A percentile compares a stretch with the other conserved stretches of the same genome.
These are phyloP conservation scores for Penicillium aurantiogriseum DNA, from an alignment of 2,329 filamentous ascomycete genomes.

Conservation along the genomic window DNA sequence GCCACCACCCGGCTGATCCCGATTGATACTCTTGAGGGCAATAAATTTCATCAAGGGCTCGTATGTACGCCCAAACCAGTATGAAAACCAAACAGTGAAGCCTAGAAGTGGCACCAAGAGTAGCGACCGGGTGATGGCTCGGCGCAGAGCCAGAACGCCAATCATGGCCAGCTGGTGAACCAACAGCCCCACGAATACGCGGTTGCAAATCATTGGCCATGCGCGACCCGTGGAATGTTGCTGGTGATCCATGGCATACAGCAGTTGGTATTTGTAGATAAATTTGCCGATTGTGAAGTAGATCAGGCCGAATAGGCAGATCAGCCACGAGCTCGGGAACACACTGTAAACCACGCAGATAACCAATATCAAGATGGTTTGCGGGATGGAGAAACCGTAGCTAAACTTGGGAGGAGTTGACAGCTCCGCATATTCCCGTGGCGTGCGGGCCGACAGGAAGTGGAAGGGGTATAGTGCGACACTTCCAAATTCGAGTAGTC, in stretches of 20 bases:
- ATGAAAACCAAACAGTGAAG: slow-evolving; percentile 84
- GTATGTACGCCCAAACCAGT: slow-evolving; percentile 76
- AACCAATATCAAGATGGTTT: slow-evolving; percentile 88
- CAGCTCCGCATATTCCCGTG: slow-evolving; percentile 82
- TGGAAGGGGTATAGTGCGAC: slow-evolving; percentile 80
- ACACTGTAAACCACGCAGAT: slow-evolving; percentile 95
- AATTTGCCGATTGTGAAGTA: slow-evolving; percentile 52
- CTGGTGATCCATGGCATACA: slow-evolving; percentile 97
- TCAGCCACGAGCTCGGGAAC: slow-evolving; percentile 72
- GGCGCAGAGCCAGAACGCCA: slow-evolving; percentile 73
- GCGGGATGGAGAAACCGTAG: slow-evolving; percentile 94
- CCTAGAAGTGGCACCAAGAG: slow-evolving; percentile 74
- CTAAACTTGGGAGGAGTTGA: slow-evolving; percentile 82
- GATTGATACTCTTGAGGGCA: slow-evolving; percentile 78
- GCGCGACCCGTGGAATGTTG: slow-evolving; percentile 70
- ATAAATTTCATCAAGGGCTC: slow-evolving; percentile 91
- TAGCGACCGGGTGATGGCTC: slow-evolving; percentile 69
- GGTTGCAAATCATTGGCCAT: slow-evolving; percentile 96
- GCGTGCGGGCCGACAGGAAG: slow-evolving; percentile 76
- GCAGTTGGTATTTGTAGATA: slow-evolving; percentile 72
- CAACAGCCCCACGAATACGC: slow-evolving; percentile 78
- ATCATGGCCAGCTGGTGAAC: slow-evolving; percentile 91
- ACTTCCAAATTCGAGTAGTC: slow-evolving; percentile 84
- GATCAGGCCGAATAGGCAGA: slow-evolving; percentile 73
- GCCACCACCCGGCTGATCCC: slow-evolving; percentile 53